Evolutionary conservation across 306 rosid species (phyloP).

Genomic region (Leucaena leucocephala): DNA sequence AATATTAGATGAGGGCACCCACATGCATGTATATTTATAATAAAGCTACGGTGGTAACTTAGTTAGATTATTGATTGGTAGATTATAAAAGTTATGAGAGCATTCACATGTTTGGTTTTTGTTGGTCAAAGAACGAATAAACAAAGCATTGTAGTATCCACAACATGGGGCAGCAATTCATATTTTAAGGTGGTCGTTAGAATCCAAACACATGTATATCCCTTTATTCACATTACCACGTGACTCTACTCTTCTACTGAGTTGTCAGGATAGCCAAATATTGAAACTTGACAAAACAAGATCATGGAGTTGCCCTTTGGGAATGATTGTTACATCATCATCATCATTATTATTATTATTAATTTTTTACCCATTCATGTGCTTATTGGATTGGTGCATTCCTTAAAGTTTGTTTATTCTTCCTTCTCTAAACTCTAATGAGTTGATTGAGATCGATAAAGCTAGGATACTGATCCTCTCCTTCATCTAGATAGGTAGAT

Average conservation of each 20-base stretch:
- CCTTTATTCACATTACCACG: background rate
- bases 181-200: background rate
- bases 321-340: background rate
- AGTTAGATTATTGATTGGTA: background rate
- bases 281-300: background rate
- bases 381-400: background rate
- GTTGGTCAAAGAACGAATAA: background rate
- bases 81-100: background rate
- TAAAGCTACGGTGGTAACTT: background rate
- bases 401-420: background rate
- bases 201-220: background rate
- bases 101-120: background rate
- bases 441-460: background rate
- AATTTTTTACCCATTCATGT: background rate
- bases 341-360: no score
- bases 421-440: background rate
- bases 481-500: no score
- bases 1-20: background rate
- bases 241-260: background rate
- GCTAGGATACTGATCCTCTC: background rate
- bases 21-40: background rate
- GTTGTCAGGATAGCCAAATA: background rate
- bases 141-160: background rate
- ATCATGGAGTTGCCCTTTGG: background rate
- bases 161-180: background rate